Base-by-base conservation (phyloP, 202 grass and related monocot species). In the Elaeis oleifera region DNA sequence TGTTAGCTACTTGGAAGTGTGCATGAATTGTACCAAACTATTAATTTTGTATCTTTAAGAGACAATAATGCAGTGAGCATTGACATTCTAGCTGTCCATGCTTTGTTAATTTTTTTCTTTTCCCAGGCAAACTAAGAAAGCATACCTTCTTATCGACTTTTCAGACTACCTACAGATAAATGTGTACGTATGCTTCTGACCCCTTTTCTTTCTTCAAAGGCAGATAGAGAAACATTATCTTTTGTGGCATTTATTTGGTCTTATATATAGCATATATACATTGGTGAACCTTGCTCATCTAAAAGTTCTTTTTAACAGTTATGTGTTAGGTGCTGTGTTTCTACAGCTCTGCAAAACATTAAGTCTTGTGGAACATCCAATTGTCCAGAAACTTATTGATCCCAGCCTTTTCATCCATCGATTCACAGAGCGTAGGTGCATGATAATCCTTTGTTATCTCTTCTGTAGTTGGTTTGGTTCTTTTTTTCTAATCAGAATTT, bases 351-450 rank as follows among this genome's bases (percentile, higher is more conserved):
- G 92, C 68, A 86, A 86, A 91, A 70, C 88, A 65, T 76, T 96
- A 39, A 80, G 71, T 51, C 84, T 96, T 0, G 20, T 64, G 49
- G 65, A 89, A 4, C 91, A 96, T 85, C 87, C 91, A 72, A 50
- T 91, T 81, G 61, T 96, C 71, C 87, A 96, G 72, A 91, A 83
- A 23, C 76, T 96, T 32, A 53, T 91, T 31, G 91, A 96, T 72
- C 91, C 91, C 53, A 89, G 87, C 64, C 91, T 91, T 81, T 96
- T 96, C 73, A 96, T 96, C 24, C 79, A 96, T 73, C 78, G 91
- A 51, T 96, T 96, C 76, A 91, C 91, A 49, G 71, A 91, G 51
- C 74, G 91, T 96, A 96, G 90, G 91, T 76, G 58, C 49, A 54
- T 65, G 19, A 64, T 49, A 39, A 49, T 67, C 44, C 67, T 71